A percentile compares a stretch with the other conserved stretches of the same genome.
Evolutionary conservation across 2,329 filamentous ascomycete genomes (phyloP).

Genomic region (Trichoderma sp.): DNA sequence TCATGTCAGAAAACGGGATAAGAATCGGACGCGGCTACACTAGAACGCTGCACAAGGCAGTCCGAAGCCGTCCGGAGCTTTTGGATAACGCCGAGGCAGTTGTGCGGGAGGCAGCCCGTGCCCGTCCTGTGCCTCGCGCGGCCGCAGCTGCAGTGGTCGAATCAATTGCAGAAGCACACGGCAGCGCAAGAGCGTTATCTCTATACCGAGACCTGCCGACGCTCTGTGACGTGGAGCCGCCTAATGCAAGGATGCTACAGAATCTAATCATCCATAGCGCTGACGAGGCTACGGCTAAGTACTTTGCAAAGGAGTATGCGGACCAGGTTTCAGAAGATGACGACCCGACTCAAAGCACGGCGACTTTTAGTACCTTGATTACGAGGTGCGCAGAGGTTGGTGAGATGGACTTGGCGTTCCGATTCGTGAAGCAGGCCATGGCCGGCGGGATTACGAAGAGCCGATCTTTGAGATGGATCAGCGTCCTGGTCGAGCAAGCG

Average conservation of each 20-base stretch:
- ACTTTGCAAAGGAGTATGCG: constrained; percentile 33
- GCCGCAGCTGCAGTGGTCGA: constrained; percentile 37
- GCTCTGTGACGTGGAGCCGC: constrained; percentile 30
- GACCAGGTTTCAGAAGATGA: constrained; percentile 22
- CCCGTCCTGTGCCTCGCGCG: constrained; percentile 38
- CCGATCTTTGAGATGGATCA: constrained; percentile 27
- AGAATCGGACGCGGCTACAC: constrained; percentile 60
- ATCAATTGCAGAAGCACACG: constrained; percentile 30
- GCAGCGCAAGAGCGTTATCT: constrained; percentile 32
- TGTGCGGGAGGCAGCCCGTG: constrained; percentile 50
- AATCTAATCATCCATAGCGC: constrained; percentile 32
- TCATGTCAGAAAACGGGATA: constrained; percentile 60
- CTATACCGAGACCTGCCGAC: constrained; percentile 32
- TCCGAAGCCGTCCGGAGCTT: constrained; percentile 47
- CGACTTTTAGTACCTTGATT: constrained; percentile 30
- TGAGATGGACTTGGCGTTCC: constrained; percentile 36
- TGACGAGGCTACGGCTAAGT: constrained; percentile 26
- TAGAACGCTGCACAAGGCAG: constrained; percentile 56
- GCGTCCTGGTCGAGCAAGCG: constrained; percentile 29
- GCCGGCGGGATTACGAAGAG: constrained; percentile 12
- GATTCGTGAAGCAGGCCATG: constrained; percentile 28
- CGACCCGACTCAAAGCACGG: constrained; percentile 18
- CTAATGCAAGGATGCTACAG: constrained; percentile 29
- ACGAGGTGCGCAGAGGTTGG: constrained; percentile 28
- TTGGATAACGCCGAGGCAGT: constrained; percentile 52